Evolutionary conservation across 805 yeast genomes (phyloP), one percentile per base, ranked within the genome.

Genomic region (Komagataella mondaviorum): DNA sequence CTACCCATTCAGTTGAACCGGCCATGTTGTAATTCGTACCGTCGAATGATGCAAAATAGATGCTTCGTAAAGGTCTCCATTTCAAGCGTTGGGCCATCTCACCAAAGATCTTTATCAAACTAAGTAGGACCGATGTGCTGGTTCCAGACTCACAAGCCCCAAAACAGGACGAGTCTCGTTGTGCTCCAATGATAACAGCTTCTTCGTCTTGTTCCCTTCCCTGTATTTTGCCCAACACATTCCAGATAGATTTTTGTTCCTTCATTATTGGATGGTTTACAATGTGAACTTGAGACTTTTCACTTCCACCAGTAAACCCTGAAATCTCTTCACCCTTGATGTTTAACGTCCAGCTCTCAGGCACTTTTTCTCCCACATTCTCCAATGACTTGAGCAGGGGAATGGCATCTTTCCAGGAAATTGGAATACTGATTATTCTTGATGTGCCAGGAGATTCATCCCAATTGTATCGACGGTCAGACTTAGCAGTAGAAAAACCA

Each of bases 51-150:
- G 80, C 79, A 67, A 90, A 89, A 60, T 83, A 83, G 12, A 90
- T 81, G 3, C 90, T 74, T 63, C 98, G 76, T 45, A 88, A 64
- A 0, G 98, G 97, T 48, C 72, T 70, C 97, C 97, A 90, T 54
- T 81, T 79, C 57, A 74, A 75, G 44, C 80, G 71, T 50, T 78
- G 71, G 53, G 77, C 81, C 63, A 89, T 68, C 23, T 78, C 71
- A 18, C 87, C 79, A 51, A 89, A 78, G 0, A 85, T 63, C 52
- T 84, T 78, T 7, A 86, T 78, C 53, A 90, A 65, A 55, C 90
- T 91, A 20, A 90, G 64, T 51, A 90, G 60, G 1, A 84, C 69
- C 0, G 83, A 80, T 1, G 93, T 81, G 1, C 96, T 95, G 3
- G 95, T 81, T 56, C 79, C 77, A 6, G 89, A 80, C 39, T 78